Percentiles rank a stretch among this genome's conserved stretches.
These are phyloP conservation scores for Botrytis aclada DNA, from an alignment of 2,329 filamentous ascomycete species.

Conservation along the genomic window DNA sequence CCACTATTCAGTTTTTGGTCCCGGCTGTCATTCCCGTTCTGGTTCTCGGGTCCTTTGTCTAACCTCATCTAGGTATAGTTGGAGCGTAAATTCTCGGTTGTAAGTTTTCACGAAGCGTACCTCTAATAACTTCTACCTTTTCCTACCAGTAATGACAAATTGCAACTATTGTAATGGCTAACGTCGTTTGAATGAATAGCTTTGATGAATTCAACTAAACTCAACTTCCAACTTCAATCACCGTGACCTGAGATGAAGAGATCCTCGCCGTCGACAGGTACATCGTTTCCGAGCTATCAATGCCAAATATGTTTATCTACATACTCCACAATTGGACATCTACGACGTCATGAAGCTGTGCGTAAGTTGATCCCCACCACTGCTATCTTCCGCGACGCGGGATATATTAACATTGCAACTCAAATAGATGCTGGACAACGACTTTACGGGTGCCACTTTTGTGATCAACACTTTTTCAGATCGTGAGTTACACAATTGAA, in stretches of 20 bases:
- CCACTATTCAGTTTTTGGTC: background rate
- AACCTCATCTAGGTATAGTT: background rate
- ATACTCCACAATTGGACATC: constrained; percentile 14
- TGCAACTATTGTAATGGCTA: background rate
- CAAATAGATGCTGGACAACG: constrained; percentile 5
- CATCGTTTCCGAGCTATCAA: constrained; percentile 10
- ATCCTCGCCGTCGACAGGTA: background rate
- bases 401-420: background rate
- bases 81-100: background rate
- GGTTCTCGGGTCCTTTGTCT: background rate
- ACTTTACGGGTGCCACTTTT: constrained; percentile 9
- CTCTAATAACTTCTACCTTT: too few relatives aligned
- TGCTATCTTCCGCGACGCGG: background rate
- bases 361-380: constrained; percentile 1
- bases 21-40: background rate
- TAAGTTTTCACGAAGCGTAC: background rate
- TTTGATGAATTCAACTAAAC: background rate
- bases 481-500: background rate
- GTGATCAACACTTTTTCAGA: constrained; percentile 14
- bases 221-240: background rate
- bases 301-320: constrained; percentile 15
- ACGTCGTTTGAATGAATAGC: background rate
- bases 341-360: constrained; percentile 17
- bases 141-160: background rate
- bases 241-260: constrained; percentile 6